phyloP scores from a whole-genome alignment of 176 grass and related monocot genomes.

The Phyllostachys edulis region DNA sequence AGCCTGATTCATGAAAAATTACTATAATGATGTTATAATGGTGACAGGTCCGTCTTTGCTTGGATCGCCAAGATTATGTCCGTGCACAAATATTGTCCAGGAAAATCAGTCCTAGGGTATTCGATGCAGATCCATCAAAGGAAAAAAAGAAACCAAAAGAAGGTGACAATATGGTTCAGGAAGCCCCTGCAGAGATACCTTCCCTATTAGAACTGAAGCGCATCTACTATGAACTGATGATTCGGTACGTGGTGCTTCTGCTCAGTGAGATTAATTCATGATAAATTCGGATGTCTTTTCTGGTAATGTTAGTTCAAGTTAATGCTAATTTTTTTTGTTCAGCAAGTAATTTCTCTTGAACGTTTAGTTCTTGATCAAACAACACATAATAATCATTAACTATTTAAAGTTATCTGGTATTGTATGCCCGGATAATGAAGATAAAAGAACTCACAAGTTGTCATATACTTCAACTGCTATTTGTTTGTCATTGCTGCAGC shows the following conservation, averaged over 20 bases:
- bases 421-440: not conserved
- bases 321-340: not conserved
- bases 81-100: conserved; percentile 91
- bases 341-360: not conserved
- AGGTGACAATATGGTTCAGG: conserved; percentile 82
- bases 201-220: conserved; percentile 85
- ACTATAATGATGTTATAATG: conserved; percentile 10
- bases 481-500: not conserved
- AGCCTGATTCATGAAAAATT: not conserved
- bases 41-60: conserved; percentile 76
- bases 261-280: not conserved
- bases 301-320: not conserved
- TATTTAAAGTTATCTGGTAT: not conserved
- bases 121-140: conserved; percentile 74
- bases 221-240: conserved; percentile 92
- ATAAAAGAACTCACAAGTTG: not conserved
- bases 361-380: not conserved
- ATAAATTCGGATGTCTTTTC: not conserved
- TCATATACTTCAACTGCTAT: not conserved
- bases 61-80: conserved; percentile 87
- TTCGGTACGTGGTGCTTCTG: conserved; percentile 53
- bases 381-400: not conserved
- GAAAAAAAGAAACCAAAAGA: conserved; percentile 95
- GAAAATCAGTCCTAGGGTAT: conserved; percentile 90
- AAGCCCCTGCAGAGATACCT: conserved; percentile 82